Percentiles rank a stretch among this genome's conserved stretches.
Conservation (phyloP, 805 yeast species). For the Teunomyces stri region DNA sequence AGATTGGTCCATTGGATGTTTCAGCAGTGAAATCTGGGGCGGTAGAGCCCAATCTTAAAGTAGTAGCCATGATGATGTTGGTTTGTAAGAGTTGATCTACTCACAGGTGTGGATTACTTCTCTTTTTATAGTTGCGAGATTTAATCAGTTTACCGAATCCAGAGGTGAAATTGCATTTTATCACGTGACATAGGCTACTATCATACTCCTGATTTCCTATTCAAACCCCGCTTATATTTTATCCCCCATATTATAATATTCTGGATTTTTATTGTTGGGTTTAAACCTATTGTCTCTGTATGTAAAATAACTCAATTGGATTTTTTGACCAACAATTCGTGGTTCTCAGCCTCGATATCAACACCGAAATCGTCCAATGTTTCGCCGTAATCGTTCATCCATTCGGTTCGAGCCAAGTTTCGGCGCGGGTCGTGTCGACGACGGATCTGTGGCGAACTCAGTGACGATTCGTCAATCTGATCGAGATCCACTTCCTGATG, state of each 20-base stretch:
- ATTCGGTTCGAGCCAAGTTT: conserved; percentile 43
- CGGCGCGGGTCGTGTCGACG: conserved; percentile 37
- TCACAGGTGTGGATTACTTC: not conserved
- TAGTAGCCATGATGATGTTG: conserved; percentile 6
- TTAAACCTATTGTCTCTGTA: too few species aligned
- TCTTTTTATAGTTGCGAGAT: not conserved
- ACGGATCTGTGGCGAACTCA: conserved; percentile 17
- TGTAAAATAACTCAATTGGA: not conserved
- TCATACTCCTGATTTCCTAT: not conserved
- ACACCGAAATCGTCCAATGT: conserved; percentile 83
- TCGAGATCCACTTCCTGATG: conserved; percentile 29
- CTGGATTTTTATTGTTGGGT: too few species aligned
- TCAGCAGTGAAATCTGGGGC: conserved; percentile 89
- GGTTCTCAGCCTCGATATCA: conserved; percentile 61
- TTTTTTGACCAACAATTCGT: conserved; percentile 4
- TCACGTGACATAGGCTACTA: conserved; percentile 1
- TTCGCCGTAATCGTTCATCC: conserved; percentile 86
- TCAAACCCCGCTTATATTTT: too few species aligned
- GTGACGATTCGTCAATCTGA: not conserved
- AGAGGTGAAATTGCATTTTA: conserved; percentile 1
- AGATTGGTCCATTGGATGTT: conserved; percentile 77
- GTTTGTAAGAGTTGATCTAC: not conserved
- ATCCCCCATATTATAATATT: too few species aligned
- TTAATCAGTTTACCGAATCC: conserved; percentile 1
- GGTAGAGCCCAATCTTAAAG: conserved; percentile 68